Percentiles rank a stretch among this genome's conserved stretches.
phyloP scores from a whole-genome alignment of 129 eudicot genomes.

The Erigeron canadensis region DNA sequence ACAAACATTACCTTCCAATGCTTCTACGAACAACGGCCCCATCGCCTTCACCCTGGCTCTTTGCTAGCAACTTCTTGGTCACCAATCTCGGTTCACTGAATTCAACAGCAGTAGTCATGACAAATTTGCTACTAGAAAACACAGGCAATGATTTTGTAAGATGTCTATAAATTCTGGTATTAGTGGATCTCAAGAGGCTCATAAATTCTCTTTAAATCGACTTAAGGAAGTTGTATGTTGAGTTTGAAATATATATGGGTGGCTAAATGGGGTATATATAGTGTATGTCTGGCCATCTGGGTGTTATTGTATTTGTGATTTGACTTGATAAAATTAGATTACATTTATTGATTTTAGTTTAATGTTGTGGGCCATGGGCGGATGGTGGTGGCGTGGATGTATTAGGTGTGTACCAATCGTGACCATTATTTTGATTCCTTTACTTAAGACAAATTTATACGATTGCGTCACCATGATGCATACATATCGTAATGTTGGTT shows the following conservation, averaged over 20 bases:
- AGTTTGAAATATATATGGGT: background rate
- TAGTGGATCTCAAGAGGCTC: constrained; percentile 8
- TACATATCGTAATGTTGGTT: background rate
- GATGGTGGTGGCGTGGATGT: constrained; percentile 27
- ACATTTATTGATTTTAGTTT: background rate
- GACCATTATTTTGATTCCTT: constrained; percentile 21
- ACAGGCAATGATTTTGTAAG: constrained; percentile 9
- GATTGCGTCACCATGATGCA: constrained; percentile 17
- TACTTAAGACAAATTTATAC: background rate
- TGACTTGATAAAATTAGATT: background rate
- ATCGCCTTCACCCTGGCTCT: constrained; percentile 70
- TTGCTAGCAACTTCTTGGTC: constrained; percentile 64
- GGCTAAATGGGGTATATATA: constrained; percentile 20
- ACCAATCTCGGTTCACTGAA: constrained; percentile 68
- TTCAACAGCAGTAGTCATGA: constrained; percentile 44
- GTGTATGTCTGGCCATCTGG: constrained; percentile 9
- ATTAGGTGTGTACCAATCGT: constrained; percentile 27
- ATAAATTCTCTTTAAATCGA: background rate
- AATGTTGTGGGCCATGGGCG: constrained; percentile 10
- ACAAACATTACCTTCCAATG: constrained; percentile 70
- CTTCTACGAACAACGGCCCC: constrained; percentile 94
- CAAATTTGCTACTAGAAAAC: constrained; percentile 18
- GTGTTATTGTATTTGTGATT: background rate
- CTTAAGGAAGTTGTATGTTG: background rate
- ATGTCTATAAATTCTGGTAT: background rate